Evolutionary conservation across 306 rosid species (phyloP).

Genomic region (Carpinus fangiana): DNA sequence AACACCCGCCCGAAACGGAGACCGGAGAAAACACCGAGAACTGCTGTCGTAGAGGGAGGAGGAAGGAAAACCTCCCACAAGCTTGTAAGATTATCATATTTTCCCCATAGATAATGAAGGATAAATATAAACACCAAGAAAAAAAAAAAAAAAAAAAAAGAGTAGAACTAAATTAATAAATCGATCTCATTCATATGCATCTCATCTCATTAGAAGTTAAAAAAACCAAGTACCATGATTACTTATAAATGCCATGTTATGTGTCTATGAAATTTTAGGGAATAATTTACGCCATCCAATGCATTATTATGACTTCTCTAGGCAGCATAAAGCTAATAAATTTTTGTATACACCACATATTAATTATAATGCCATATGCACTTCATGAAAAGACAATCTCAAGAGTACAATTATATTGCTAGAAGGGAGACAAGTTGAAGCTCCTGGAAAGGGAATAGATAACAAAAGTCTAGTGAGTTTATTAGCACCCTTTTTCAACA

Average conservation of each 20-base stretch:
- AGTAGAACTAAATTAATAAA: not conserved
- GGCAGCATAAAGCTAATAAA: not conserved
- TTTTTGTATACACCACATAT: not conserved
- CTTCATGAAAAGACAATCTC: not conserved
- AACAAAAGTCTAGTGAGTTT: not conserved
- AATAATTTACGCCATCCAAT: not conserved
- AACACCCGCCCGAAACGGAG: too few relatives aligned
- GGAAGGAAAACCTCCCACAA: not conserved
- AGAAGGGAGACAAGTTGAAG: constrained; percentile 1
- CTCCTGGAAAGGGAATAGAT: not conserved
- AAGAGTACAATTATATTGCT: not conserved
- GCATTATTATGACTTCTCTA: not conserved
- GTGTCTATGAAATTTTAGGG: not conserved
- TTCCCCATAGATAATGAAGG: not conserved
- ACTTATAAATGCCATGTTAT: not conserved
- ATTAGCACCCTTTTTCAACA: too few relatives aligned
- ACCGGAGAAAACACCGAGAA: too few relatives aligned
- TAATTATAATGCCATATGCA: not conserved
- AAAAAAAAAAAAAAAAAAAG: not conserved
- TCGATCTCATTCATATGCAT: constrained; percentile 1
- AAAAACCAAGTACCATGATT: not conserved
- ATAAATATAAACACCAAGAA: not conserved
- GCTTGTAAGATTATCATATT: not conserved
- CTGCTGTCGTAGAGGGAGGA: too few relatives aligned
- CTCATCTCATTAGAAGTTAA: not conserved